phyloP scores from a whole-genome alignment of 441 rosid species.

The Croton setiger region DNA sequence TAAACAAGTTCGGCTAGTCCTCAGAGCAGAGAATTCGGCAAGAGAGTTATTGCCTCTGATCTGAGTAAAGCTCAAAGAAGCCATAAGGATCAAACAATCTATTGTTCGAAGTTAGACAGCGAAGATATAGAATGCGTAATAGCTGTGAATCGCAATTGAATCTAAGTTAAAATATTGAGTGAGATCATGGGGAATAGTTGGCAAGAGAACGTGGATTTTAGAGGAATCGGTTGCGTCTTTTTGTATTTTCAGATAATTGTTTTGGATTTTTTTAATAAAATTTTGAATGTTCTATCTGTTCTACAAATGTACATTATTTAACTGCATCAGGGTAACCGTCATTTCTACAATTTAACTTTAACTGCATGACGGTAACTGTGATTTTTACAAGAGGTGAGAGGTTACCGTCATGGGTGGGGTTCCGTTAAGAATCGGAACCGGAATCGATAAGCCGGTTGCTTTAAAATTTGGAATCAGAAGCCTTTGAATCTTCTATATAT shows the following conservation, averaged over 20 bases:
- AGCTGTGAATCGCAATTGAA: not conserved
- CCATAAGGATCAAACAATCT: conserved; percentile 30
- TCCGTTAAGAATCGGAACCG: no score
- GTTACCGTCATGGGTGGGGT: no score
- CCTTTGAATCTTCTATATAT: no score
- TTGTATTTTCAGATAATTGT: not conserved
- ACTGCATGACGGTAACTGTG: no score
- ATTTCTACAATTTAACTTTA: no score
- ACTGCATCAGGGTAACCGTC: not conserved
- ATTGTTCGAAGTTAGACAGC: no score
- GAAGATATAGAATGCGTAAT: not conserved
- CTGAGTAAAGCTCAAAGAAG: conserved; percentile 49
- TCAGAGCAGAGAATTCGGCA: conserved; percentile 25
- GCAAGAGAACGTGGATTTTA: conserved; percentile 7
- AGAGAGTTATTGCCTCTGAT: conserved; percentile 34
- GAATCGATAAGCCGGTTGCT: no score
- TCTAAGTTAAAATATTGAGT: not conserved
- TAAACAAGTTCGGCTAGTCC: conserved; percentile 21
- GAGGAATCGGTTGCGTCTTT: conserved; percentile 11
- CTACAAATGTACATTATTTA: not conserved
- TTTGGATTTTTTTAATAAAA: not conserved
- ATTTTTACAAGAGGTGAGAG: no score
- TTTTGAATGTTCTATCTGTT: conserved; percentile 4
- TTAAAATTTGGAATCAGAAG: no score
- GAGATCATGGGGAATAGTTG: not conserved